These are phyloP conservation scores for Boletus reticulatus DNA, from an alignment of 768 basidiomycete species.

Conservation along the genomic window DNA sequence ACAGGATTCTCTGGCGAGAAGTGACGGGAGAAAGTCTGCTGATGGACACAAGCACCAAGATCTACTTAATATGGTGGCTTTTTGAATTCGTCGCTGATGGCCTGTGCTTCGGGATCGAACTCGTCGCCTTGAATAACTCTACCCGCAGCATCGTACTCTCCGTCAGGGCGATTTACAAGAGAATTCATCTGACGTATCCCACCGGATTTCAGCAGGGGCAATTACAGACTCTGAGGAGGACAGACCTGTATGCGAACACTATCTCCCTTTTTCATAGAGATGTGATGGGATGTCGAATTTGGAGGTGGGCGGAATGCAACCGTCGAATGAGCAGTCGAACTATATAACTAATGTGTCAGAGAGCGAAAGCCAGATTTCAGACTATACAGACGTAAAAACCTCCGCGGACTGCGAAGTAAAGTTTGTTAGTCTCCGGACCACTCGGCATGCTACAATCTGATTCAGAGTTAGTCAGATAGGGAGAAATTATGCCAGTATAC, in stretches of 20 bases:
- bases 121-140: constrained; percentile 42
- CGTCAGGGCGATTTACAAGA: constrained; percentile 47
- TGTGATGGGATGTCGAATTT: constrained; percentile 25
- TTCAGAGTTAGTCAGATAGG: neutral
- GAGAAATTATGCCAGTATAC: constrained; percentile 1
- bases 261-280: constrained; percentile 39
- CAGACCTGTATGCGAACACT: constrained; percentile 62
- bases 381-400: constrained; percentile 47
- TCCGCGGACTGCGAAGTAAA: constrained; percentile 50
- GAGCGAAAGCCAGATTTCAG: constrained; percentile 21
- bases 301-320: constrained; percentile 56
- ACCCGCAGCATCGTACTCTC: constrained; percentile 59
- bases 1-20: neutral
- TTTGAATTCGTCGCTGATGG: constrained; percentile 63
- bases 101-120: constrained; percentile 60
- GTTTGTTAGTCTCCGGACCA: constrained; percentile 63
- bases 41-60: neutral
- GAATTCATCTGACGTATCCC: constrained; percentile 59
- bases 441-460: constrained; percentile 65
- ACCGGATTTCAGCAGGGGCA: constrained; percentile 4
- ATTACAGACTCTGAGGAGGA: neutral
- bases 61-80: constrained; percentile 41
- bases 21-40: neutral
- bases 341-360: constrained; percentile 20
- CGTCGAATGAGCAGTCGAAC: constrained; percentile 47